Evolutionary conservation across 768 basidiomycete genomes (phyloP), one percentile per base, ranked within the genome.

Genomic region (Jaapia argillacea): DNA sequence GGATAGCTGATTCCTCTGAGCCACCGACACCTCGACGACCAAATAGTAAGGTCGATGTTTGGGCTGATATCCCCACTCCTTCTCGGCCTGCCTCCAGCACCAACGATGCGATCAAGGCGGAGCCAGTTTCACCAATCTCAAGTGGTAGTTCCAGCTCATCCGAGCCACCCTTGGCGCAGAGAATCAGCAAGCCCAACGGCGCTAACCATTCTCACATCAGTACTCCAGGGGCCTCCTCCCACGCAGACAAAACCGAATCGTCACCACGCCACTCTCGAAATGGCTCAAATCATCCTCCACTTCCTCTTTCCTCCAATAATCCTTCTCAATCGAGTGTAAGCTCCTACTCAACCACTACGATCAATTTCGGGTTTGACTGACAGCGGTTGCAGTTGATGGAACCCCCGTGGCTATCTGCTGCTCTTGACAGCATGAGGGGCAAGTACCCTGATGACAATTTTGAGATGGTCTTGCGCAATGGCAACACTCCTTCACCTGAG

Each of bases 381-480:
- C n/a, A n/a, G n/a, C n/a, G n/a, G n/a, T n/a, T n/a, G n/a, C n/a
- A n/a, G n/a, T 45, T 48, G 13, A 48, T 44, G 41, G 50, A 33
- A 33, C 28, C 28, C 10, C 50, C 18, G 38, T 93, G 91, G 88
- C 66, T 91, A 31, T 63, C 68, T n/a, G 52, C 53, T 18, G 79
- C 85, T n/a, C 74, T 85, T 55, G 70, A 73, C 40, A 67, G 65
- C 1, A 75, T 92, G 71, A 78, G 82, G 53, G 60, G 65, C 6
- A 75, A 71, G 61, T 93, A 88, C 56, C 80, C 82, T 2, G 74
- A 86, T 48, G 93, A 97, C 60, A 75, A 60, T 46, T 93, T 97
- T 51, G 84, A 88, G 51, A 75, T 85, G 14, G 77, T 86, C 24
- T 63, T 79, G 25, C 73, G 77, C 24, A 82, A 77, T 54, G 64